phyloP scores from a whole-genome alignment of 108 stramenopile species.

The Cyclotella cryptica region DNA sequence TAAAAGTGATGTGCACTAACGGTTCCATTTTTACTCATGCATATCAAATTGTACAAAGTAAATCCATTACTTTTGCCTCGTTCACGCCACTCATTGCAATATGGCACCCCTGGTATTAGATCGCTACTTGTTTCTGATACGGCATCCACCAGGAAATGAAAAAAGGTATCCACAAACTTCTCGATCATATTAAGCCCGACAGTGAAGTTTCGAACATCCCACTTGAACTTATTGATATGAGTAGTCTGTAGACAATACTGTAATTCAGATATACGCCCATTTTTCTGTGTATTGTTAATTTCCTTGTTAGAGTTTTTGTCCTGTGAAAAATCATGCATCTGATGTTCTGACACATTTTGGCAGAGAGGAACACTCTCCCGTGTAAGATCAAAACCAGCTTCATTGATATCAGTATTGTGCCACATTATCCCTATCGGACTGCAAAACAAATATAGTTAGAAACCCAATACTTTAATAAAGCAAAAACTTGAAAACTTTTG shows the following conservation, averaged over 20 bases:
- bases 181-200: conserved; percentile 17
- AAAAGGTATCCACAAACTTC: conserved; percentile 20
- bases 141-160: not conserved
- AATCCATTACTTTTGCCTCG: conserved; percentile 24
- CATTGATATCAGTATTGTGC: conserved; percentile 29
- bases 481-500: not conserved
- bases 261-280: conserved; percentile 1
- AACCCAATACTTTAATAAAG: not conserved
- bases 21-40: not conserved
- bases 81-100: conserved; percentile 2
- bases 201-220: conserved; percentile 14
- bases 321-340: not conserved
- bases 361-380: conserved; percentile 26
- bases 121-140: not conserved
- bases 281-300: not conserved
- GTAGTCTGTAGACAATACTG: not conserved
- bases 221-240: conserved; percentile 3
- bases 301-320: not conserved
- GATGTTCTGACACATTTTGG: conserved; percentile 4
- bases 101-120: too few relatives aligned
- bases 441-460: too few relatives aligned
- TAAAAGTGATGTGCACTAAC: conserved; percentile 18
- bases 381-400: conserved; percentile 6
- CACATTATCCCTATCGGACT: conserved; percentile 30
- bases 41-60: conserved; percentile 15